Evolutionary conservation across 2,329 filamentous ascomycete species (phyloP), one percentile per base, ranked within the genome.

Genomic region (Sclerotinia trifoliorum): DNA sequence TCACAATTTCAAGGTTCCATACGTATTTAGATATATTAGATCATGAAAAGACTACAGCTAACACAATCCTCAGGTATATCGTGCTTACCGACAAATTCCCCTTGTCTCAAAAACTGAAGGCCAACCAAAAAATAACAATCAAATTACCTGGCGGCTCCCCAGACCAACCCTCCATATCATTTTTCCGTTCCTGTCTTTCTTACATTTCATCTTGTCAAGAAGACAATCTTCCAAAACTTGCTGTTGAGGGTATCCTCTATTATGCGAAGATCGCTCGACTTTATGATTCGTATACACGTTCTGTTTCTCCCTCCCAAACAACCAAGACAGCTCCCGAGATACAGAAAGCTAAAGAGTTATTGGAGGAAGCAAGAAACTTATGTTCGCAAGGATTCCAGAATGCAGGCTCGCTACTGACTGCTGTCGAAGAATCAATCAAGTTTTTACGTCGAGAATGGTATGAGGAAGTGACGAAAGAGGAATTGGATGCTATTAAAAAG

Each of bases 401-500:
- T 60, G 74, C 78, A 0, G 70, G 75, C 1, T 67, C 26, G 4
- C 70, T 80, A 13, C 42, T 60, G 0, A 57, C 62, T 15, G 79
- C 77, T 1, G 71, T 80, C 2, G 73, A 78, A 7, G 64, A 76
- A 3, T 70, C 65, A 3, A 32, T 74, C 13, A 69, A 71, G 55
- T 69, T 82, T 2, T 71, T 81, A 3, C 54, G 72, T 5, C 74
- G 72, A 39, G 72, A 78, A 11, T 78, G 77, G 71, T 83, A 83
- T 65, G 78, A 81, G 39, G 70, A 75, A 1, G 78, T 83, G 1
- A 81, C 80, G 0, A 68, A 75, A 0, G 79, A 81, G 21, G 82
- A 84, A 71, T 56, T 83, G 10, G 75, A 74, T 0, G 78, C 80
- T 2, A 81, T 85, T 69, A 82, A 83, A 57, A 65, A 71, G 1